Evolutionary conservation across 768 basidiomycete genomes (phyloP).

Genomic region (Mycena epipterygia): DNA sequence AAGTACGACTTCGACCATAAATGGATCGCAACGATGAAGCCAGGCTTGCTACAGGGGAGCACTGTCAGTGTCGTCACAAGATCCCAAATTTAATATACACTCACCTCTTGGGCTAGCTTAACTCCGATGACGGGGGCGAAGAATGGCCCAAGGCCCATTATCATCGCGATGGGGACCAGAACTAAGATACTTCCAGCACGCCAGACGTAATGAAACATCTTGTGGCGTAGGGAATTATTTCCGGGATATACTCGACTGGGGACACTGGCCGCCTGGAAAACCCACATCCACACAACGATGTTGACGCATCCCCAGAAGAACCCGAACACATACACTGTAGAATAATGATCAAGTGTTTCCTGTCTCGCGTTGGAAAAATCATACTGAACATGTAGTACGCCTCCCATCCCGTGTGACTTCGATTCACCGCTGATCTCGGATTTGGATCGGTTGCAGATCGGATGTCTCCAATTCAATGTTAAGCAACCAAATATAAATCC

Average conservation of each 20-base stretch:
- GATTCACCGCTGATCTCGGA: not conserved
- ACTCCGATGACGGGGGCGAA: conserved; percentile 15
- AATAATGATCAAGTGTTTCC: not conserved
- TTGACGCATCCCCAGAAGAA: conserved; percentile 23
- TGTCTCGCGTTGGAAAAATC: not conserved
- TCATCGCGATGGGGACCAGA: not conserved
- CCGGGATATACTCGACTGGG: not conserved
- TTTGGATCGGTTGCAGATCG: conserved; percentile 2
- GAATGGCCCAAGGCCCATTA: conserved; percentile 26
- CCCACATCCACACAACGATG: conserved; percentile 11
- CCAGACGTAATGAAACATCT: not conserved
- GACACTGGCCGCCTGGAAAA: not conserved
- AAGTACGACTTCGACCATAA: conserved; percentile 2
- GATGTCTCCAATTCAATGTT: not conserved
- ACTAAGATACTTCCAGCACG: not conserved
- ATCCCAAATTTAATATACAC: not conserved
- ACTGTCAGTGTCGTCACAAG: too few species aligned
- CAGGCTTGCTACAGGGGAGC: conserved; percentile 9
- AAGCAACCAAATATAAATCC: not conserved
- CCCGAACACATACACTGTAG: conserved; percentile 22
- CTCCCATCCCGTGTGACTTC: conserved; percentile 5
- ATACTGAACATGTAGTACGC: conserved; percentile 15
- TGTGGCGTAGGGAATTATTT: not conserved
- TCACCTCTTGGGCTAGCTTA: not conserved
- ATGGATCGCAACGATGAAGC: conserved; percentile 13